Conservation (phyloP, 2,329 filamentous ascomycete species). For the Neurospora sp. region DNA sequence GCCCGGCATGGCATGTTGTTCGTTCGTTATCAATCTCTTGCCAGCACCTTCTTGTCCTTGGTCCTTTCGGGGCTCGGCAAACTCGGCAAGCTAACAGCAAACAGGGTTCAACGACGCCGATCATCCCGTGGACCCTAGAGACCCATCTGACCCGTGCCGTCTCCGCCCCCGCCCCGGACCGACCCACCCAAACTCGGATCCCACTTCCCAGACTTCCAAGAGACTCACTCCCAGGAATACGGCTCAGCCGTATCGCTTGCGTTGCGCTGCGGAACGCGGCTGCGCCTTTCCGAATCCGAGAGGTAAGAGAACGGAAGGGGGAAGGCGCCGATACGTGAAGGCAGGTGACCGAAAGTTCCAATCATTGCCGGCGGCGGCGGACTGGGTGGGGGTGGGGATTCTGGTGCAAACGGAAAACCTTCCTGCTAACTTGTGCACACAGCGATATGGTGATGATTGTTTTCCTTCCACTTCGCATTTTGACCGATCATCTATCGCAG, state of each 20-base stretch:
- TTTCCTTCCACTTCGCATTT: background rate
- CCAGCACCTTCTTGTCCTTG: too few species aligned
- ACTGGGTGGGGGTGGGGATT: background rate
- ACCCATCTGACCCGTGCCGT: background rate
- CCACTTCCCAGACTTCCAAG: too few species aligned
- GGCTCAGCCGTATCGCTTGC: background rate
- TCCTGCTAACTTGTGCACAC: background rate
- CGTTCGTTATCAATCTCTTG: background rate
- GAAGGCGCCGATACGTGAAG: background rate
- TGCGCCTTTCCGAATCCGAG: background rate
- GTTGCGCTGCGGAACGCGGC: background rate
- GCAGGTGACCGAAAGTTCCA: background rate
- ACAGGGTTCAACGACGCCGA: background rate
- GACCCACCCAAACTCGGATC: background rate
- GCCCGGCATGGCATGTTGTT: background rate
- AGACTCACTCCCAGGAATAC: background rate
- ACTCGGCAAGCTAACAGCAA: background rate
- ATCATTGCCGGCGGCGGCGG: background rate
- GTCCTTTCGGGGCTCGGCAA: background rate
- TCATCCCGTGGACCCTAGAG: background rate
- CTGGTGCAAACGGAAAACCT: background rate
- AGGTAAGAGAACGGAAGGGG: background rate
- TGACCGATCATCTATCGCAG: background rate
- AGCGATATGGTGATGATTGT: background rate
- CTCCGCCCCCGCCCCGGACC: background rate